Evolutionary conservation across 2,329 filamentous ascomycete species (phyloP).

Genomic region (Colletotrichum sansevieriae): DNA sequence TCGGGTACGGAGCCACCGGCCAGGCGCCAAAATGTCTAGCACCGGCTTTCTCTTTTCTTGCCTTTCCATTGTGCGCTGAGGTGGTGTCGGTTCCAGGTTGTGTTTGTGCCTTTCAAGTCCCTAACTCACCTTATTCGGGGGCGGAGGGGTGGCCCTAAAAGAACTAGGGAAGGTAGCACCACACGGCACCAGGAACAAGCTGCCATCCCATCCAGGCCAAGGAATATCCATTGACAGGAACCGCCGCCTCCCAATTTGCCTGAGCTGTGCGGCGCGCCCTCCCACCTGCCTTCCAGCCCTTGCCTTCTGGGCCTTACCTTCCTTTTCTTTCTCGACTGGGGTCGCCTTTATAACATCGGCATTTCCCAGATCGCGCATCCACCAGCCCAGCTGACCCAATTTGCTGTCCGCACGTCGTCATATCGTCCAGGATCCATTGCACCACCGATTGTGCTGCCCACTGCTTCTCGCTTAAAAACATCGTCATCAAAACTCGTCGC

Average conservation of each 20-base stretch:
- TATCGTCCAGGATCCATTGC: constrained; percentile 39
- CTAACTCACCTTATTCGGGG: background rate
- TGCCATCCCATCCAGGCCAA: constrained; percentile 28
- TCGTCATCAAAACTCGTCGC: constrained; percentile 22
- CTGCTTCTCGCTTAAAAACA: constrained; percentile 38
- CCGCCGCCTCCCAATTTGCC: constrained; percentile 39
- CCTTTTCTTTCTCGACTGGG: background rate
- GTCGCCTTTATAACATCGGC: constrained; percentile 37
- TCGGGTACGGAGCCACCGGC: constrained; percentile 9
- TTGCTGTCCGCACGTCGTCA: constrained; percentile 37
- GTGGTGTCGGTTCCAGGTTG: background rate
- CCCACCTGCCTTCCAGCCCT: constrained; percentile 31
- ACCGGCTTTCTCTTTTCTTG: constrained; percentile 7
- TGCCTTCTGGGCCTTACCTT: background rate
- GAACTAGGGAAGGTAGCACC: constrained; percentile 7
- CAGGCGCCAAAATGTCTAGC: constrained; percentile 7
- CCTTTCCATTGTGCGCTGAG: background rate
- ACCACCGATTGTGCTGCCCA: constrained; percentile 33
- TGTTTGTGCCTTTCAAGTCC: constrained; percentile 1
- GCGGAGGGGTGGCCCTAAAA: background rate
- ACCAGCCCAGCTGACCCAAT: constrained; percentile 20
- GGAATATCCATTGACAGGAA: constrained; percentile 28
- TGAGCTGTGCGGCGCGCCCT: constrained; percentile 14
- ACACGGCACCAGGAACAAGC: constrained; percentile 29
- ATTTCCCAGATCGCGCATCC: constrained; percentile 33